Conservation (phyloP, 371 early-diverging fungal genomes). For the Mucor indicus region DNA sequence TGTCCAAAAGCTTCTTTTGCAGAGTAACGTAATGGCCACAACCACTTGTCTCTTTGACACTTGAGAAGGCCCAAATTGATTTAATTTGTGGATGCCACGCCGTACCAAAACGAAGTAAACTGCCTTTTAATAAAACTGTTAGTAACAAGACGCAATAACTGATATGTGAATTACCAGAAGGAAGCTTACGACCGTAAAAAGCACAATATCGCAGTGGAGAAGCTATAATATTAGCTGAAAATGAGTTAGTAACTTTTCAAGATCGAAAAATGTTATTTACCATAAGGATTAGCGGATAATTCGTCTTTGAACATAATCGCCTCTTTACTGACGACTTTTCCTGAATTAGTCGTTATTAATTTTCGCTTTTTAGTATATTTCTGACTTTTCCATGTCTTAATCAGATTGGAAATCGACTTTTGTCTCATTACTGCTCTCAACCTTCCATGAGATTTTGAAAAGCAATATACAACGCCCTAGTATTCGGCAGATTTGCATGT, state of each 20-base stretch:
- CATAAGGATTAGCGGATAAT: slow-evolving; percentile 14
- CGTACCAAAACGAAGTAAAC: slow-evolving; percentile 17
- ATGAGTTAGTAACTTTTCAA: background rate
- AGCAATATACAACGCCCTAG: no score
- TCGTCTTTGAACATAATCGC: no score
- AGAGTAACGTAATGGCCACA: no score
- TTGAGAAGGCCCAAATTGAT: slow-evolving; percentile 19
- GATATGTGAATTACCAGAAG: slow-evolving; percentile 11
- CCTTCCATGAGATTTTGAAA: no score
- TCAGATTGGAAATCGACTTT: no score
- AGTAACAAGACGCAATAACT: background rate
- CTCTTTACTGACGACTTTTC: no score
- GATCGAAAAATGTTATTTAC: slow-evolving; percentile 3
- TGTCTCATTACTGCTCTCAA: no score
- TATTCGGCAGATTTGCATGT: no score
- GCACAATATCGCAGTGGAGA: slow-evolving; percentile 18
- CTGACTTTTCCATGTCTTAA: no score
- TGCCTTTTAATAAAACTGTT: no score
- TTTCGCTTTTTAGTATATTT: no score
- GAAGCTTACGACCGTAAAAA: slow-evolving; percentile 12
- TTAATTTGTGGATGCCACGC: slow-evolving; percentile 19
- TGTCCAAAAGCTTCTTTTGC: slow-evolving; percentile 10
- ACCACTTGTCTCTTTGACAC: background rate
- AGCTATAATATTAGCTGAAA: slow-evolving; percentile 12
- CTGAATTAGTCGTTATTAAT: no score